Conservation (phyloP, 108 stramenopile species). For the Conticribra guillardii region DNA sequence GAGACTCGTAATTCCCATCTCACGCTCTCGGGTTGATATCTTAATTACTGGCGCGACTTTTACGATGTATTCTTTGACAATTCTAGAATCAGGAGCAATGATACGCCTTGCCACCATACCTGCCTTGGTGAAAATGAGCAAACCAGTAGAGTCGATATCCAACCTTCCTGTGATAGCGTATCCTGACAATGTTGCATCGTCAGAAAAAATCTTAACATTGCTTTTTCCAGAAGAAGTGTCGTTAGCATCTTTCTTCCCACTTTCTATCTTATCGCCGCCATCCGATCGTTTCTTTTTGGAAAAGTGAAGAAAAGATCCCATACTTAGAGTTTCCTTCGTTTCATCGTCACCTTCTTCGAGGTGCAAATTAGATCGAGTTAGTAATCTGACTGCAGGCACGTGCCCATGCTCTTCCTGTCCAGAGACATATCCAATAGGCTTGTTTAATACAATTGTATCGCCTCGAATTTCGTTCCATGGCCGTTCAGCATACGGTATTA, state of each 20-base stretch:
- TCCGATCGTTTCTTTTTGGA: slow-evolving; percentile 18
- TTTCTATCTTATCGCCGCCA: slow-evolving; percentile 5
- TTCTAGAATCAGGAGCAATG: slow-evolving; percentile 47
- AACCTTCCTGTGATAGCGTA: slow-evolving; percentile 79
- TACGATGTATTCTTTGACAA: slow-evolving; percentile 86
- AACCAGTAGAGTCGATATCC: slow-evolving; percentile 72
- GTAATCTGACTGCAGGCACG: slow-evolving; percentile 61
- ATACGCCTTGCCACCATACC: slow-evolving; percentile 74
- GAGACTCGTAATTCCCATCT: slow-evolving; percentile 47
- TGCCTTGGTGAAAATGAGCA: slow-evolving; percentile 71
- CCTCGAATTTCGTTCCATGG: slow-evolving; percentile 38
- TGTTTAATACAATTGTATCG: slow-evolving; percentile 74
- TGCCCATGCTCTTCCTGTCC: slow-evolving; percentile 70
- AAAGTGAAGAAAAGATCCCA: slow-evolving; percentile 21
- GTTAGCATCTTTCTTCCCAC: neutral
- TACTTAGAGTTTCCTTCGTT: slow-evolving; percentile 5
- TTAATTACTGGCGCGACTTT: slow-evolving; percentile 51
- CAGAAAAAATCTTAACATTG: neutral
- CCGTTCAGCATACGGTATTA: slow-evolving; percentile 30
- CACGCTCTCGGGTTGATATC: slow-evolving; percentile 43
- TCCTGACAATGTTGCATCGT: slow-evolving; percentile 39
- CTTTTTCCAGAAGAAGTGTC: neutral
- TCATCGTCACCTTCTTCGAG: slow-evolving; percentile 9
- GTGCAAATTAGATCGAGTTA: slow-evolving; percentile 46
- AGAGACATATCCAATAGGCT: slow-evolving; percentile 81